These are phyloP conservation scores for Coemansia umbellata DNA, from an alignment of 192 early-diverging fungal genomes.

Conservation along the genomic window DNA sequence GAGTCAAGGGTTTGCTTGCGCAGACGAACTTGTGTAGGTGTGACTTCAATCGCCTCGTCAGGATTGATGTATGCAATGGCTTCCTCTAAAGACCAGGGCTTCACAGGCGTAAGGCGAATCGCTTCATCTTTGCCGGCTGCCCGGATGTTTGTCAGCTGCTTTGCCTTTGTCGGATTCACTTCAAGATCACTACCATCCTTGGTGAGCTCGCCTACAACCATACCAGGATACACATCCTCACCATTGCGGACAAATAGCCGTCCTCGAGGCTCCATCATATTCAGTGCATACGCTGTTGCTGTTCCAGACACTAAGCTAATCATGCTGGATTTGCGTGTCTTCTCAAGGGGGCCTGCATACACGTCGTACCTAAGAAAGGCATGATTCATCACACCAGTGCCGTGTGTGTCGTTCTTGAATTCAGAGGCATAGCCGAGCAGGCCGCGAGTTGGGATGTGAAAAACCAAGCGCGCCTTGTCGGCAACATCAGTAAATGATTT, in stretches of 20 bases:
- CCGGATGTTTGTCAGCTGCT: conserved; percentile 78
- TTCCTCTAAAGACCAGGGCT: conserved; percentile 65
- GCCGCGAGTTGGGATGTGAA: conserved; percentile 78
- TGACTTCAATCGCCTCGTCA: conserved; percentile 85
- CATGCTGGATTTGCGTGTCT: conserved; percentile 72
- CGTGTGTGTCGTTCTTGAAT: conserved; percentile 86
- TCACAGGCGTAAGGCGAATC: conserved; percentile 65
- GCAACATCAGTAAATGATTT: conserved; percentile 67
- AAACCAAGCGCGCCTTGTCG: conserved; percentile 71
- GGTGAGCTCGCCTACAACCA: conserved; percentile 83
- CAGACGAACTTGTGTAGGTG: conserved; percentile 66
- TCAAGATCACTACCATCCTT: conserved; percentile 69
- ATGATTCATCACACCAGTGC: conserved; percentile 78
- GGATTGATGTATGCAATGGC: conserved; percentile 74
- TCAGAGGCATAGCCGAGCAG: conserved; percentile 80
- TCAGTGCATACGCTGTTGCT: conserved; percentile 71
- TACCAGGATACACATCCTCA: conserved; percentile 76
- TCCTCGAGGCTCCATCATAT: conserved; percentile 72
- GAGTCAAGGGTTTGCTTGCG: conserved; percentile 74
- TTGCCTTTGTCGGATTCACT: conserved; percentile 80
- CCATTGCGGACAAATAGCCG: conserved; percentile 72
- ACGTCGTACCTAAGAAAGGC: conserved; percentile 69
- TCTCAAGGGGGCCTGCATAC: conserved; percentile 68
- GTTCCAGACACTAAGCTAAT: conserved; percentile 66
- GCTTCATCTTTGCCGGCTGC: conserved; percentile 75